A percentile compares a stretch with the other conserved stretches of the same genome.
phyloP scores from a whole-genome alignment of 1,284 basidiomycete genomes.

The Sporisorium graminicola region DNA sequence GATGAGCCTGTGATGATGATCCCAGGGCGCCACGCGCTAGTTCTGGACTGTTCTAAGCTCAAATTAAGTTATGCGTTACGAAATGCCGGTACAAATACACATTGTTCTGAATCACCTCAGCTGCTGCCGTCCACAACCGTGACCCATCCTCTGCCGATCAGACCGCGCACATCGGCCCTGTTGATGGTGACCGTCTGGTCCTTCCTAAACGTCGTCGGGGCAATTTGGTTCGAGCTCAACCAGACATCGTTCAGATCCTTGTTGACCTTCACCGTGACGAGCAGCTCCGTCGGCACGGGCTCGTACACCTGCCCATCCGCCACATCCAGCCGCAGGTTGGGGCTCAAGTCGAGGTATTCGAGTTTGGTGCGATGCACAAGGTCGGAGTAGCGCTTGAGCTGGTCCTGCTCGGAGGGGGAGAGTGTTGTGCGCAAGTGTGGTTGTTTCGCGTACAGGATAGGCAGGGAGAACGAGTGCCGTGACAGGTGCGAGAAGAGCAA shows the following conservation, averaged over 20 bases:
- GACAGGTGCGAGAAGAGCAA: conserved; percentile 23
- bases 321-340: conserved; percentile 18
- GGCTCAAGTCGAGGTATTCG: conserved; percentile 18
- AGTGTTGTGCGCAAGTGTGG: conserved; percentile 11
- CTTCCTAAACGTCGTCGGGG: conserved; percentile 27
- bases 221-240: conserved; percentile 16
- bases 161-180: conserved; percentile 18
- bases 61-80: neutral
- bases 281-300: conserved; percentile 15
- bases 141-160: conserved; percentile 39
- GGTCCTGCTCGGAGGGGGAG: conserved; percentile 16
- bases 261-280: conserved; percentile 35
- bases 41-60: neutral
- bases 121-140: conserved; percentile 20
- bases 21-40: no score
- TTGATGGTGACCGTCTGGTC: conserved; percentile 37
- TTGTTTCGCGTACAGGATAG: conserved; percentile 14
- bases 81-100: conserved; percentile 12
- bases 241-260: conserved; percentile 29
- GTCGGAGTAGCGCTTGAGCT: conserved; percentile 24
- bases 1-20: no score
- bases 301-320: conserved; percentile 26
- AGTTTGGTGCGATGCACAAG: conserved; percentile 25
- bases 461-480: conserved; percentile 1
- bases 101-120: no score